Conservation (phyloP, 768 basidiomycete genomes). For the Psilocybe cubensis region DNA sequence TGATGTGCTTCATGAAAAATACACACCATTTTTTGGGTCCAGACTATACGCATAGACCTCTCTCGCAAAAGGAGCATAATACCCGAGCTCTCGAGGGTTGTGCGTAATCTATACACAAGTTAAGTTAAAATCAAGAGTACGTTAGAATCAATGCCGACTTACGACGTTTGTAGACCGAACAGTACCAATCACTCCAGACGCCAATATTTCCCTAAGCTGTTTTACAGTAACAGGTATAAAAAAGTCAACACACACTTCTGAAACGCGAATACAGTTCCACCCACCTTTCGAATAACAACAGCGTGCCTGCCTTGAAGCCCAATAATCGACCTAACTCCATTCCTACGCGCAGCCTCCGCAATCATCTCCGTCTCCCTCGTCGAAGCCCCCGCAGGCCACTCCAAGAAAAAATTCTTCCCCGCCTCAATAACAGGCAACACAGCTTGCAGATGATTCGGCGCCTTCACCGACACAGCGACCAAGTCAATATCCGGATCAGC, state of each 20-base stretch:
- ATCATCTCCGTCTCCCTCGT: constrained; percentile 36
- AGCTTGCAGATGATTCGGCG: constrained; percentile 29
- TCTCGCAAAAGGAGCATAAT: neutral
- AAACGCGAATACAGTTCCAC: neutral
- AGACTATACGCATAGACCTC: neutral
- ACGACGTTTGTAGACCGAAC: constrained; percentile 3
- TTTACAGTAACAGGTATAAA: neutral
- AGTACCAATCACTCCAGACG: constrained; percentile 2
- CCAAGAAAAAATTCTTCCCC: constrained; percentile 42
- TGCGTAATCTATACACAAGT: neutral
- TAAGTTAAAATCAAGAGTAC: neutral
- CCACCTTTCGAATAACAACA: constrained; percentile 31
- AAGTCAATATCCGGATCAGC: constrained; percentile 40
- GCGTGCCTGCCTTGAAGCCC: constrained; percentile 20
- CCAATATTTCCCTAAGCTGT: neutral
- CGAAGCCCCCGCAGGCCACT: constrained; percentile 41
- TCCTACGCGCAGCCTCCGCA: constrained; percentile 30
- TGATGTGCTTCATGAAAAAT: neutral
- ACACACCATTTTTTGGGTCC: constrained; percentile 1
- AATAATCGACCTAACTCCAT: constrained; percentile 34
- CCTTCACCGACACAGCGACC: constrained; percentile 37
- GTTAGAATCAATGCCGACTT: neutral
- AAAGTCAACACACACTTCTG: neutral
- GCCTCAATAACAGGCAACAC: constrained; percentile 36
- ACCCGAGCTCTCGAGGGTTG: neutral